Evolutionary conservation across 306 rosid species (phyloP).

Genomic region (Betula pendula): DNA sequence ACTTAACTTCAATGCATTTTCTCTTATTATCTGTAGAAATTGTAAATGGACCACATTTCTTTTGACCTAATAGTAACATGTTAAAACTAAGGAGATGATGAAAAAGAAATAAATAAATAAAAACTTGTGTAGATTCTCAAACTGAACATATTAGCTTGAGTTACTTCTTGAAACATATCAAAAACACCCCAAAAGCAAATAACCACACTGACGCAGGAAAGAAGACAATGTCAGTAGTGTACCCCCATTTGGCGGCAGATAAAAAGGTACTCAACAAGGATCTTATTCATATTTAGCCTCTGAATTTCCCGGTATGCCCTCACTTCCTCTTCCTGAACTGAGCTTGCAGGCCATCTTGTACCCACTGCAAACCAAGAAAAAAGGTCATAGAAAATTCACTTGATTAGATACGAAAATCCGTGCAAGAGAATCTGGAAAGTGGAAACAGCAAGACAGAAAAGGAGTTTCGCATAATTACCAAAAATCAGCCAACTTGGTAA

Average conservation of each 20-base stretch:
- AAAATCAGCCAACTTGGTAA: too few relatives aligned
- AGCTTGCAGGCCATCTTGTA: conserved; percentile 56
- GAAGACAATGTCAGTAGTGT: conserved; percentile 16
- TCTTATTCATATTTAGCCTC: conserved; percentile 55
- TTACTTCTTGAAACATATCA: background rate
- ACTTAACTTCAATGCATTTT: background rate
- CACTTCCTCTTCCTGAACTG: conserved; percentile 50
- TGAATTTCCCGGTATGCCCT: conserved; percentile 55
- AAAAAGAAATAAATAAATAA: too few relatives aligned
- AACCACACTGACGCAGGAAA: background rate
- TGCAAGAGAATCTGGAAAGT: too few relatives aligned
- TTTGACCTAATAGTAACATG: background rate
- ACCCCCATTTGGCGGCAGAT: conserved; percentile 73
- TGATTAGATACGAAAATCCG: conserved; percentile 14
- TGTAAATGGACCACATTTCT: background rate
- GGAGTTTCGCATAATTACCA: too few relatives aligned
- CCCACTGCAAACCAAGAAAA: conserved; percentile 55
- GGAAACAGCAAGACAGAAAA: background rate
- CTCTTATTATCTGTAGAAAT: background rate
- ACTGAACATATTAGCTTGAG: too few relatives aligned
- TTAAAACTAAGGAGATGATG: too few relatives aligned
- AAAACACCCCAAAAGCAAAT: background rate
- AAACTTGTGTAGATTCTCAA: too few relatives aligned
- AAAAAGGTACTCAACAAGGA: conserved; percentile 50
- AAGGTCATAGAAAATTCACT: conserved; percentile 3